Evolutionary conservation across 2,329 filamentous ascomycete species (phyloP), one percentile per base, ranked within the genome.

Genomic region (Ophiostoma australiae): DNA sequence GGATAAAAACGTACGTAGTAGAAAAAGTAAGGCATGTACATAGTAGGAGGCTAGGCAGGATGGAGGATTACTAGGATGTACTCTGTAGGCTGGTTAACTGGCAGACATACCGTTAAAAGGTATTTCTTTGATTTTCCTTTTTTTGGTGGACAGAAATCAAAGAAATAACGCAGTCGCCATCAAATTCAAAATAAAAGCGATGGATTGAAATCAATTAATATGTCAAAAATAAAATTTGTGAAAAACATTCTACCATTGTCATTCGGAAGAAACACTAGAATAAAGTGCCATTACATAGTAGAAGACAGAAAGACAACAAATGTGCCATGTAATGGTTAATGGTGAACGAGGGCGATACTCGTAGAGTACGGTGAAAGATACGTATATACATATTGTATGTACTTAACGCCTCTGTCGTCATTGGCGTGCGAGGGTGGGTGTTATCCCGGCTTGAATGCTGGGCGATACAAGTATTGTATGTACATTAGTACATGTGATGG

Each of bases 341-440:
- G 27, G 27, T 31, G 33, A 65, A 39, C 10, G 10, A 13, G 13
- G 7, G 10, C 37, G 31, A 65, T 35, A 65, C n/a, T 6, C 15
- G n/a, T 41, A 15, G 10, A 41, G 39, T 48, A 48, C 44, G 44
- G 44, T 17, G 44, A 17, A 15, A 48, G 17, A 20, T 48, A 20
- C 10, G 8, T 10, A 13, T 4, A 61, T 10, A 61, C 13, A n/a
- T n/a, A n/a, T n/a, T n/a, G n/a, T n/a, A n/a, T 31, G 23, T 39
- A 66, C 15, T 23, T 23, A 15, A 44, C 37, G 37, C 66, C 66
- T 39, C 66, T 67, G 66, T 67, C 66, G 66, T 67, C 66, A 67
- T 67, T 41, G 66, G 66, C 11, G 39, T 7, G 17, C 35, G 15
- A 41, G 66, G 23, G 63, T 11, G 63, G 41, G 33, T 39, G n/a